Evolutionary conservation across 768 basidiomycete species (phyloP).

Genomic region (Steccherinum ochraceum): DNA sequence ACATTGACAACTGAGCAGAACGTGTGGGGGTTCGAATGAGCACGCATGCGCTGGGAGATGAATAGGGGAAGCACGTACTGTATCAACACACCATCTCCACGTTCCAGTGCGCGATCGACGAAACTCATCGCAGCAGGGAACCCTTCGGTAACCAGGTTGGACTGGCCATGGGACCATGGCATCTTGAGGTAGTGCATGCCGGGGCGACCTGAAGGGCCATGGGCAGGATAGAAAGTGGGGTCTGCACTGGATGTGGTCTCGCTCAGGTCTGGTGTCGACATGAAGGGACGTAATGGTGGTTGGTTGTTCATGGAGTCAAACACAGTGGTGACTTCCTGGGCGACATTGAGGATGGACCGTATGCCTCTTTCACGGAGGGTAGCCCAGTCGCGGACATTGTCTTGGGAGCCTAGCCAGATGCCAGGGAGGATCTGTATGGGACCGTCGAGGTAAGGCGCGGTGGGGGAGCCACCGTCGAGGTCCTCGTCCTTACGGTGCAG

Average conservation of each 20-base stretch:
- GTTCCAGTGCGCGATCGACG: slow-evolving; percentile 67
- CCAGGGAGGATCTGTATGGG: slow-evolving; percentile 82
- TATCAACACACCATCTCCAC: slow-evolving; percentile 75
- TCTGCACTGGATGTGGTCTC: slow-evolving; percentile 27
- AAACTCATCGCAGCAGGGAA: slow-evolving; percentile 80
- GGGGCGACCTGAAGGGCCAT: slow-evolving; percentile 64
- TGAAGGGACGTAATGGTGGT: slow-evolving; percentile 52
- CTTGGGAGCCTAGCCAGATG: slow-evolving; percentile 88
- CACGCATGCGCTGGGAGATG: background rate
- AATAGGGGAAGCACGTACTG: slow-evolving; percentile 51
- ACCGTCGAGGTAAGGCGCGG: slow-evolving; percentile 71
- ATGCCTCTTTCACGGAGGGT: slow-evolving; percentile 67
- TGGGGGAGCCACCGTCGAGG: slow-evolving; percentile 45
- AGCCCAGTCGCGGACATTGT: slow-evolving; percentile 82
- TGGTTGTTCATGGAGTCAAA: slow-evolving; percentile 48
- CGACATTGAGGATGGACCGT: slow-evolving; percentile 82
- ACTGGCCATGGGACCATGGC: slow-evolving; percentile 91
- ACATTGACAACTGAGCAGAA: slow-evolving; percentile 70
- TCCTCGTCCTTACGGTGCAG: slow-evolving; percentile 59
- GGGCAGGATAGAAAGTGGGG: slow-evolving; percentile 60
- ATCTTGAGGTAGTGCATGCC: slow-evolving; percentile 85
- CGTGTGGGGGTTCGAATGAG: background rate
- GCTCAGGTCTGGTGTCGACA: slow-evolving; percentile 64
- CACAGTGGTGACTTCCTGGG: slow-evolving; percentile 81
- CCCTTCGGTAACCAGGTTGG: slow-evolving; percentile 74